Conservation (phyloP, 2,329 filamentous ascomycete genomes). For the Fonsecaea multimorphosa region DNA sequence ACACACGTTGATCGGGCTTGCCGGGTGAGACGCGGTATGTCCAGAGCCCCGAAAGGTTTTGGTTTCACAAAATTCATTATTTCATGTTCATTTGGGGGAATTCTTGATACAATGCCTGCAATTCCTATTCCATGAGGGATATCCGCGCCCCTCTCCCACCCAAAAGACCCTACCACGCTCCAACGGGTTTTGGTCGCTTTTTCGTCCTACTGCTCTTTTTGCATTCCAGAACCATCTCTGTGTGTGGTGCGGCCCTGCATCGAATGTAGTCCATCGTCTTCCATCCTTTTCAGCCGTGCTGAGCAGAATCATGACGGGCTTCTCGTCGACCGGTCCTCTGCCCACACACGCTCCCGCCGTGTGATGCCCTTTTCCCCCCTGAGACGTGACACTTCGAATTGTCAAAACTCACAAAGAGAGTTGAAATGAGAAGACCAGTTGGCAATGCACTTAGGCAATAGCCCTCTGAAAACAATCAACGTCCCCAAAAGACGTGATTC, state of each 20-base stretch:
- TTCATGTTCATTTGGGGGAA: not conserved
- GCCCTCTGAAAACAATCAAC: not conserved
- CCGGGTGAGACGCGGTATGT: too few species aligned
- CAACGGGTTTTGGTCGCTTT: not conserved
- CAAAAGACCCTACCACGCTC: not conserved
- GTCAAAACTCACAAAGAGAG: not conserved
- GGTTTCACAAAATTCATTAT: not conserved
- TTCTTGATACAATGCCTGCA: constrained; percentile 3
- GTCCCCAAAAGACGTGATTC: not conserved
- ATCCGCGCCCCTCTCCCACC: not conserved
- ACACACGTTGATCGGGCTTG: too few species aligned
- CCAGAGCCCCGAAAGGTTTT: too few species aligned
- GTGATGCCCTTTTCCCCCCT: not conserved
- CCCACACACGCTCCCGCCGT: not conserved
- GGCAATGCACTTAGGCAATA: not conserved
- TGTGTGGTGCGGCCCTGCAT: not conserved
- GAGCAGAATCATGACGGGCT: not conserved
- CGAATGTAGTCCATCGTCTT: not conserved
- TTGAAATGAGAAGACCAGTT: not conserved
- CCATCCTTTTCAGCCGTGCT: not conserved
- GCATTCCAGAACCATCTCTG: not conserved
- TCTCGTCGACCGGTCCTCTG: not conserved
- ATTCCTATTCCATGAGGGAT: not conserved
- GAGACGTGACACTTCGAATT: not conserved
- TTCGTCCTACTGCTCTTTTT: not conserved